Evolutionary conservation across 148 eudicot genomes (phyloP).

Genomic region (Rhododendron simsii): DNA sequence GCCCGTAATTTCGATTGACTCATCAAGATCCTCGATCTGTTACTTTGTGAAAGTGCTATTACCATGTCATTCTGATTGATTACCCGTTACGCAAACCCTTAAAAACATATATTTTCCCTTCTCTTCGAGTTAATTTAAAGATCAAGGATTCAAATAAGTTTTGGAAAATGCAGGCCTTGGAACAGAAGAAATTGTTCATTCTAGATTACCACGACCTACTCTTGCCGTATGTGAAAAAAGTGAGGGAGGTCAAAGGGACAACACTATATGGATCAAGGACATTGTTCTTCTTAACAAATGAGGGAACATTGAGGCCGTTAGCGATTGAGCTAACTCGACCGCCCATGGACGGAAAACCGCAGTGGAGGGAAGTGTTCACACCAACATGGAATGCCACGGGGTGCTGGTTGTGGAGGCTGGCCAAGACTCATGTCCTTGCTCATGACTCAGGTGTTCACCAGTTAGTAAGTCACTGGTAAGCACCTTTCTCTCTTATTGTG

Average conservation of each 20-base stretch:
- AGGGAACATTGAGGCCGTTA: slow-evolving; percentile 46
- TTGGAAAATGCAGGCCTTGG: slow-evolving; percentile 38
- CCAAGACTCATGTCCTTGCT: slow-evolving; percentile 74
- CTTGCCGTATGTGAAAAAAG: slow-evolving; percentile 66
- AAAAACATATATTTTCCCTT: too few species aligned
- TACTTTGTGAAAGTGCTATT: too few species aligned
- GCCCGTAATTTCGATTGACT: too few species aligned
- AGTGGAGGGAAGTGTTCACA: slow-evolving; percentile 58
- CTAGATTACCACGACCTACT: slow-evolving; percentile 82
- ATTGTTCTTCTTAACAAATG: slow-evolving; percentile 42
- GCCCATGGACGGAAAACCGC: slow-evolving; percentile 45
- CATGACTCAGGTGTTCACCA: slow-evolving; percentile 38
- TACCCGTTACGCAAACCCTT: too few species aligned
- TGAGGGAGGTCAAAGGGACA: slow-evolving; percentile 40
- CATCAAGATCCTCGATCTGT: too few species aligned
- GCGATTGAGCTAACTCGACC: slow-evolving; percentile 82
- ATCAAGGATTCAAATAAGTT: background rate
- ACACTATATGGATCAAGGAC: slow-evolving; percentile 80
- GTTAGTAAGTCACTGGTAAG: slow-evolving; percentile 77
- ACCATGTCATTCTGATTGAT: too few species aligned
- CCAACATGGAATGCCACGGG: slow-evolving; percentile 50
- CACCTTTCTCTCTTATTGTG: background rate
- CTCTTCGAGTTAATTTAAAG: too few species aligned
- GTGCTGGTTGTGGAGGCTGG: slow-evolving; percentile 81
- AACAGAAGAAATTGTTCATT: slow-evolving; percentile 62